Evolutionary conservation across 257 asterid species (phyloP).

Genomic region (Jasminum sambac): DNA sequence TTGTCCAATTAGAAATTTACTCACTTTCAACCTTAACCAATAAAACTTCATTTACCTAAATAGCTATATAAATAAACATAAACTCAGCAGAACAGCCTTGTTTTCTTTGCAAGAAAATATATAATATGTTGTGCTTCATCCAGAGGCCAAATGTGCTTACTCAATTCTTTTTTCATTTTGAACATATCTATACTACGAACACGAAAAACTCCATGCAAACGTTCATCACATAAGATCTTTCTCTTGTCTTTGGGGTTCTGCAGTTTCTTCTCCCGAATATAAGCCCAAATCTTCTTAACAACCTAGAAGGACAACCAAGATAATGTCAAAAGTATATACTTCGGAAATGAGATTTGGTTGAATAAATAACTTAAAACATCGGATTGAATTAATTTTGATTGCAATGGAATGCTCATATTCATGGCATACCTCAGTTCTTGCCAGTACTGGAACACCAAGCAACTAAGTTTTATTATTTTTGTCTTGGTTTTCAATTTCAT

Average conservation of each 20-base stretch:
- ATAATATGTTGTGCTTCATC: constrained; percentile 30
- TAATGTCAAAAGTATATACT: constrained; percentile 5
- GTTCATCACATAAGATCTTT: constrained; percentile 43
- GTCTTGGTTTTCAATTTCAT: no score
- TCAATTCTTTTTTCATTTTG: constrained; percentile 41
- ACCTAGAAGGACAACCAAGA: constrained; percentile 29
- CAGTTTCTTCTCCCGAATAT: constrained; percentile 45
- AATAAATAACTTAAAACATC: not conserved
- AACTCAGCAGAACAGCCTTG: not conserved
- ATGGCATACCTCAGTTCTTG: constrained; percentile 46
- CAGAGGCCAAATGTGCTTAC: constrained; percentile 53
- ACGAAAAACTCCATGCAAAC: constrained; percentile 32
- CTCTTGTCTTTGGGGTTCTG: constrained; percentile 46
- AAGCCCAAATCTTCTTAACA: constrained; percentile 47
- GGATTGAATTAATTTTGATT: not conserved
- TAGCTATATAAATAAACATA: not conserved
- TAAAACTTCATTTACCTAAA: not conserved
- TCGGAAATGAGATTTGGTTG: not conserved
- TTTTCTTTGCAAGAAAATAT: not conserved
- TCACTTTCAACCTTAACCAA: not conserved
- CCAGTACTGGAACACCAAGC: constrained; percentile 45
- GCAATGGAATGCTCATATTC: not conserved
- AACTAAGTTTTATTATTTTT: no score
- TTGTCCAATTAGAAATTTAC: no score
- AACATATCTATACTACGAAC: constrained; percentile 47